Evolutionary conservation across 768 basidiomycete species (phyloP), one percentile per base, ranked within the genome.

Genomic region (Psilocybe cyanescens): DNA sequence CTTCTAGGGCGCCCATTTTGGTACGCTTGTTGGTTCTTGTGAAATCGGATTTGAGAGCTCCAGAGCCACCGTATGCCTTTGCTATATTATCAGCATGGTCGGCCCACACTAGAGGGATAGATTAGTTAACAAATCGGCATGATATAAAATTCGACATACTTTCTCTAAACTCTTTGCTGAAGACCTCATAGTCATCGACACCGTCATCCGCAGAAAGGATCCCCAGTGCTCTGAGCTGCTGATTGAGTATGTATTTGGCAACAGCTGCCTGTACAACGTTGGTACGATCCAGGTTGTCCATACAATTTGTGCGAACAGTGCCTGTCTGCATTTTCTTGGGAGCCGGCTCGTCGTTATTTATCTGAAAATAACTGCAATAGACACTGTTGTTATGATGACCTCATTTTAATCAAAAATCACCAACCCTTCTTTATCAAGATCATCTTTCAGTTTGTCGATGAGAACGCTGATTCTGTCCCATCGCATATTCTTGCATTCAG

Each of bases 251-350:
- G 85, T 89, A 92, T 73, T 92, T 94, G 14, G 92, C 97, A 52
- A 99, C 74, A 11, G 96, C 86, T 16, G 93, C 90, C 73, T 99
- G 97, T 4, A 95, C 91, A 46, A 99, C 97, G 73, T 99, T 99
- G 49, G 97, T 99, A 53, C 97, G 86, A 71, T 99, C 97, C 60
- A 98, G 79, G 68, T 89, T 91, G 73, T 98, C 97, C 97, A 97
- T 97, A 75, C 97, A 99, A 72, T 99, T 99, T 7, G 95, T 96
- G 48, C 97, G 86, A 46, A 97, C 86, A 50, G 86, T 82, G 17
- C 95, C 95, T 19, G 71, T 79, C 70, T 99, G 97, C 37, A 82
- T 74, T 59, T 78, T 80, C 24, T 86, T 74, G 0, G 86, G 85
- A 29, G 78, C 76, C 4, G 75, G 60, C 28, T 78, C 73, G 11